Evolutionary conservation across 176 grass and related monocot genomes (phyloP).

Genomic region (Triticum urartu): DNA sequence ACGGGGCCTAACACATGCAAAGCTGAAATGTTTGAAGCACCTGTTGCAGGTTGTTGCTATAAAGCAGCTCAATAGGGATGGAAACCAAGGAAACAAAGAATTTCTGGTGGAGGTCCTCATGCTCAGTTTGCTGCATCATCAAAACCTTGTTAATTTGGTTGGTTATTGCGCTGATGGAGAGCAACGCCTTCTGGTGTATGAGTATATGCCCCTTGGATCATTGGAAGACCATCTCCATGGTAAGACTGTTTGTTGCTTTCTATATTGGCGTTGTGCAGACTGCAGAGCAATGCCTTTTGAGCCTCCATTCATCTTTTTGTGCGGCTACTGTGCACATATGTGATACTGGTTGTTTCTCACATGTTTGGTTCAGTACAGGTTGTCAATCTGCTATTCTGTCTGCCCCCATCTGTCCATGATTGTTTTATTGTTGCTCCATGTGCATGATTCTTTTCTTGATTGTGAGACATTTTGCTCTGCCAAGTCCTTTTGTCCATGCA

Average conservation of each 20-base stretch:
- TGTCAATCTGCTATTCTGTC: constrained; percentile 38
- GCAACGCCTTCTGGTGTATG: constrained; percentile 77
- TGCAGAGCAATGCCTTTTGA: not conserved
- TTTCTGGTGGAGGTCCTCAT: constrained; percentile 84
- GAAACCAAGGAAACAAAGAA: constrained; percentile 76
- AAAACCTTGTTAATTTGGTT: constrained; percentile 76
- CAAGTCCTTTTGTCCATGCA: constrained; percentile 30
- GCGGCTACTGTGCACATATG: constrained; percentile 6
- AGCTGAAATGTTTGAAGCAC: constrained; percentile 21
- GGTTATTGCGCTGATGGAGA: constrained; percentile 80
- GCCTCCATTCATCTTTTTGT: constrained; percentile 15
- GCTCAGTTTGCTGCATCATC: constrained; percentile 72
- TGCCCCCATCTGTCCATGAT: not conserved
- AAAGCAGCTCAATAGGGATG: constrained; percentile 76
- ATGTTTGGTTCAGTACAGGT: constrained; percentile 34
- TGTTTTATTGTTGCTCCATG: constrained; percentile 28
- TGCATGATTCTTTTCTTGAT: constrained; percentile 34
- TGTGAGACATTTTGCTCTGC: constrained; percentile 21
- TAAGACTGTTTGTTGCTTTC: constrained; percentile 37
- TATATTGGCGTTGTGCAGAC: constrained; percentile 13
- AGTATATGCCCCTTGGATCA: constrained; percentile 80
- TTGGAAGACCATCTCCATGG: constrained; percentile 84
- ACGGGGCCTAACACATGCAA: not conserved
- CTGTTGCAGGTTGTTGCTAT: constrained; percentile 64
- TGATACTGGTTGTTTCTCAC: constrained; percentile 38